These are phyloP conservation scores for Porcisia hertigi DNA, from an alignment of 208 protist species.

Conservation along the genomic window DNA sequence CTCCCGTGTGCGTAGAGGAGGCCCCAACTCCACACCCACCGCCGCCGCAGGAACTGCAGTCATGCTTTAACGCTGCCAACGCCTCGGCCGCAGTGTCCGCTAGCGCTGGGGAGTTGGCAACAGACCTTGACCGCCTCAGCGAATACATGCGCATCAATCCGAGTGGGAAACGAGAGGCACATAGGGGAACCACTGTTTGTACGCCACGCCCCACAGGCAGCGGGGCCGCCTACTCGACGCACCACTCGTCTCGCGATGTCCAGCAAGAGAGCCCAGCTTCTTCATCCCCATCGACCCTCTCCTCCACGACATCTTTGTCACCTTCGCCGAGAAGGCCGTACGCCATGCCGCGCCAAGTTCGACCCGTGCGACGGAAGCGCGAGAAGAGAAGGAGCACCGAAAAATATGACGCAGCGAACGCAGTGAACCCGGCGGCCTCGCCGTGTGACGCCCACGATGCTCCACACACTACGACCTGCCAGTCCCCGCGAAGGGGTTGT, in stretches of 20 bases:
- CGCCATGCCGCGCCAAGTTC: not conserved
- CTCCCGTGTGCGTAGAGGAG: not conserved
- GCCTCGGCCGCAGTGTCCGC: not conserved
- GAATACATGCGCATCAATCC: not conserved
- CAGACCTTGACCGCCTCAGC: not conserved
- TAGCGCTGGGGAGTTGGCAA: not conserved
- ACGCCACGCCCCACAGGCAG: not conserved
- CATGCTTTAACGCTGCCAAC: not conserved
- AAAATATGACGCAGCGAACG: not conserved
- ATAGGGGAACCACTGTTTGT: not conserved
- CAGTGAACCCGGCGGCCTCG: not conserved
- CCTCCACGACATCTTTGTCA: not conserved
- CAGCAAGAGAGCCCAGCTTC: not conserved
- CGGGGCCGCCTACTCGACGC: not conserved
- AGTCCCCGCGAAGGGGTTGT: not conserved
- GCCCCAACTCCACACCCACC: not conserved
- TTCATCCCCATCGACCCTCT: not conserved
- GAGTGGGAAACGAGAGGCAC: not conserved
- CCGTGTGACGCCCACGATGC: not conserved
- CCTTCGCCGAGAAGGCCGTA: not conserved
- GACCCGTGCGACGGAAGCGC: not conserved
- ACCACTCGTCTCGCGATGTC: not conserved
- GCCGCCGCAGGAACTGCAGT: slow-evolving; percentile 7
- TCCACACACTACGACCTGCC: not conserved
- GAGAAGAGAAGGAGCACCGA: not conserved